phyloP scores from a whole-genome alignment of 441 rosid genomes.

The Adansonia grandidieri region DNA sequence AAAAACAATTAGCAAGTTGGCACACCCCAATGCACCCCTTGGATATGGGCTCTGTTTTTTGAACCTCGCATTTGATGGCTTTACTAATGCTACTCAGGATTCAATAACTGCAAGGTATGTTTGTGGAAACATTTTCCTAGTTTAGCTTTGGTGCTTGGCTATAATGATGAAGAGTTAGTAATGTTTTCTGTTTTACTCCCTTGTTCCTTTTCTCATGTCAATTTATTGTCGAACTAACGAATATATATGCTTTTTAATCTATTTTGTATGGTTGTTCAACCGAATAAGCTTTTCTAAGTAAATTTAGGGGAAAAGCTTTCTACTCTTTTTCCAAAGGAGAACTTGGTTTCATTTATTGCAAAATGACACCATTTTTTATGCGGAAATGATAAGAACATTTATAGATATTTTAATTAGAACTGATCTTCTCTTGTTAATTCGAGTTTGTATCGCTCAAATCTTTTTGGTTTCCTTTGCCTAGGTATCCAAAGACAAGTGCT shows the following conservation, averaged over 20 bases:
- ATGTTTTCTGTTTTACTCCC: background rate
- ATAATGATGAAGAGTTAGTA: background rate
- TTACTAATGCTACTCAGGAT: constrained; percentile 89
- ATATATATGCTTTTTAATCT: background rate
- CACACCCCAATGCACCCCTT: constrained; percentile 92
- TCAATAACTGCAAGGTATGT: constrained; percentile 48
- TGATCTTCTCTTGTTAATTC: background rate
- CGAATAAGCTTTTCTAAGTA: background rate
- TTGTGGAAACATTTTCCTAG: background rate
- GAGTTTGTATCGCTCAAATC: constrained; percentile 7
- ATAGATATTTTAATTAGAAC: constrained; percentile 5
- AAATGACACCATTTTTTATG: background rate
- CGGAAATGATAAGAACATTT: background rate
- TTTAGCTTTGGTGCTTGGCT: background rate
- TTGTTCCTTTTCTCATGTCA: background rate
- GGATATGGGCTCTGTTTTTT: constrained; percentile 90
- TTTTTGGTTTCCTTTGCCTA: constrained; percentile 28
- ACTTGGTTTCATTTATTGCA: background rate
- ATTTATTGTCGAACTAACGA: background rate
- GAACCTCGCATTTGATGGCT: constrained; percentile 94
- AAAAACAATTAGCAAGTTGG: constrained; percentile 87
- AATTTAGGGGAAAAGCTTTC: background rate
- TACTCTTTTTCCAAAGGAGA: background rate
- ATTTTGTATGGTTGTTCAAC: background rate
- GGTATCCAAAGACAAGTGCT: constrained; percentile 85